A percentile compares a stretch with the other conserved stretches of the same genome.
These are phyloP conservation scores for Pouteria campechiana DNA, from an alignment of 179 eudicot genomes.

Conservation along the genomic window DNA sequence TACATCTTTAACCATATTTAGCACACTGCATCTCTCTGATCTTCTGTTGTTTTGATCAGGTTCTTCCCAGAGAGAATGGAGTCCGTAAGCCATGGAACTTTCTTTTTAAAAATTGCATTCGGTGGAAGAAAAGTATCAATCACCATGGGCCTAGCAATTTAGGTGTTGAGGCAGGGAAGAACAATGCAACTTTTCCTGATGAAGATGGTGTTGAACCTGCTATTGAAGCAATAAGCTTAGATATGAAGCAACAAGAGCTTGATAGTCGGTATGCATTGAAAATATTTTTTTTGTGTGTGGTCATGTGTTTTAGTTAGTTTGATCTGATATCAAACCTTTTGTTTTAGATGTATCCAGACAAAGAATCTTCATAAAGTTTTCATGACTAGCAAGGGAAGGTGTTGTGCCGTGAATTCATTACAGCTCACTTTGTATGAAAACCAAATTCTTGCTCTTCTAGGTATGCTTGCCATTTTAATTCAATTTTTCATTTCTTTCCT, in stretches of 20 bases:
- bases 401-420: slow-evolving; percentile 81
- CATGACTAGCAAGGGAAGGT: slow-evolving; percentile 53
- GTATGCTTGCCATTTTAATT: no score
- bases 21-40: no score
- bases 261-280: slow-evolving; percentile 56
- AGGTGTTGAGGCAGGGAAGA: slow-evolving; percentile 14
- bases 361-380: slow-evolving; percentile 79
- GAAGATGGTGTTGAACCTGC: slow-evolving; percentile 22
- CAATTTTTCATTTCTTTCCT: no score
- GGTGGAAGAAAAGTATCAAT: slow-evolving; percentile 25
- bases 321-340: slow-evolving; percentile 2
- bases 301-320: no score
- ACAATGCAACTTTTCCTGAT: slow-evolving; percentile 8
- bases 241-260: slow-evolving; percentile 97
- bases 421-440: slow-evolving; percentile 82
- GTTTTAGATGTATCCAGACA: slow-evolving; percentile 85
- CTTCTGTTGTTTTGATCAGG: slow-evolving; percentile 27
- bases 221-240: slow-evolving; percentile 77
- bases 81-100: slow-evolving; percentile 42
- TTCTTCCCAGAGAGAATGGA: slow-evolving; percentile 57
- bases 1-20: no score
- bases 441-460: slow-evolving; percentile 95
- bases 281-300: no score
- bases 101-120: slow-evolving; percentile 27
- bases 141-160: slow-evolving; percentile 19